phyloP scores from a whole-genome alignment of 257 asterid species.

The Nicotiana attenuata region DNA sequence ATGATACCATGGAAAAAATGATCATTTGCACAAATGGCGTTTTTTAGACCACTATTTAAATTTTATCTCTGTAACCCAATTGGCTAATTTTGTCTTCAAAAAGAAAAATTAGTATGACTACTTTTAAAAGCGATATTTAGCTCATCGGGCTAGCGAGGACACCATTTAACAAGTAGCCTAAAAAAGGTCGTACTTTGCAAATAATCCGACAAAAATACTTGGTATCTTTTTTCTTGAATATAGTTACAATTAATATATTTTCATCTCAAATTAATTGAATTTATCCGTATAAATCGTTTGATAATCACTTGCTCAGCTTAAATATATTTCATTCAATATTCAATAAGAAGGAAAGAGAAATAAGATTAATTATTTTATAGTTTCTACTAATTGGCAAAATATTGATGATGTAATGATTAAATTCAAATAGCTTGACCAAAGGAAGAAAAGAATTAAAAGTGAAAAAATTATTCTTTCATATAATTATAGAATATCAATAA shows the following conservation, averaged over 20 bases:
- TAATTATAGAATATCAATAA: not conserved
- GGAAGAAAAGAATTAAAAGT: too few species aligned
- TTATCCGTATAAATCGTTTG: not conserved
- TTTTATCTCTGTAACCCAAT: not conserved
- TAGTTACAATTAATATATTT: not conserved
- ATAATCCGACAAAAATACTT: too few species aligned
- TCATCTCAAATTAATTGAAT: not conserved
- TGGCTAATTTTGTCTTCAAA: too few species aligned
- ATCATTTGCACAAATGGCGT: not conserved
- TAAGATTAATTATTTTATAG: not conserved
- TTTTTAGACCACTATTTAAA: not conserved
- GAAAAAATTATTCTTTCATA: too few species aligned
- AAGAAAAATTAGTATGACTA: too few species aligned
- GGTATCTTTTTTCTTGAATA: not conserved
- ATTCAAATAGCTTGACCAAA: too few species aligned
- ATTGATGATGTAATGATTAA: too few species aligned
- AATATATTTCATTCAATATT: not conserved
- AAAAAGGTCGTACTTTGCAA: too few species aligned
- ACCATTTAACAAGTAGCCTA: too few species aligned
- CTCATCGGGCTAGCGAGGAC: too few species aligned
- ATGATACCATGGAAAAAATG: not conserved
- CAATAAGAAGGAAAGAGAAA: not conserved
- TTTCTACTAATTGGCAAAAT: too few species aligned
- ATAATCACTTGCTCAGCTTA: not conserved
- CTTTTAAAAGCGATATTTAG: too few species aligned